These are phyloP conservation scores for Melaleuca quinquenervia DNA, from an alignment of 345 rosid genomes.

Conservation along the genomic window DNA sequence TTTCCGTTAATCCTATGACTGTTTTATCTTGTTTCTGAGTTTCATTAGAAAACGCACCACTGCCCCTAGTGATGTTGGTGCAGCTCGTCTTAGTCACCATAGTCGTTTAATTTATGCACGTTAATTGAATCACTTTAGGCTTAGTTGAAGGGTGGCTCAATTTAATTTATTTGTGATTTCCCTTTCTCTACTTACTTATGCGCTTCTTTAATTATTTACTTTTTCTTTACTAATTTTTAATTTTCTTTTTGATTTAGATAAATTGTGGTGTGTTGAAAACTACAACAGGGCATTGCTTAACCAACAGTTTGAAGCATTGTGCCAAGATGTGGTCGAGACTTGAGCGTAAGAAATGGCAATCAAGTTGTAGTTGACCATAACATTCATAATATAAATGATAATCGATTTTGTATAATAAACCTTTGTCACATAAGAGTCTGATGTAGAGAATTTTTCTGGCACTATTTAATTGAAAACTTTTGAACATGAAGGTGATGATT, in stretches of 20 bases:
- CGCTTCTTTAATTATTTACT: background rate
- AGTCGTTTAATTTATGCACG: background rate
- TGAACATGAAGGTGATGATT: background rate
- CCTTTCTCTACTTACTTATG: background rate
- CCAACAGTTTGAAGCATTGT: accelerated
- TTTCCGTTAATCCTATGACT: too few species aligned
- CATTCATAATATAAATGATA: accelerated
- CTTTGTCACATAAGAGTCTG: too few species aligned
- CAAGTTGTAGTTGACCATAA: accelerated
- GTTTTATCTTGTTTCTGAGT: background rate
- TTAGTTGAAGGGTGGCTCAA: background rate
- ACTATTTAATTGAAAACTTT: too few species aligned
- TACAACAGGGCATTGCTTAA: background rate
- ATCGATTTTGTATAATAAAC: too few species aligned
- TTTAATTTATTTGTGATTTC: background rate
- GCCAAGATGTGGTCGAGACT: too few species aligned
- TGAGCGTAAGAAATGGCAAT: too few species aligned
- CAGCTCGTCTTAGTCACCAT: background rate
- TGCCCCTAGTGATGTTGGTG: background rate
- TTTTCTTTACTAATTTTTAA: background rate
- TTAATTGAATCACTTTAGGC: background rate
- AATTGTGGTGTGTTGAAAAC: background rate
- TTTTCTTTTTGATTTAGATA: background rate
- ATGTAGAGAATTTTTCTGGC: too few species aligned
- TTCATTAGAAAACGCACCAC: background rate